Evolutionary conservation across 2,329 filamentous ascomycete genomes (phyloP), one percentile per base, ranked within the genome.

Genomic region (Cercospora janseana): DNA sequence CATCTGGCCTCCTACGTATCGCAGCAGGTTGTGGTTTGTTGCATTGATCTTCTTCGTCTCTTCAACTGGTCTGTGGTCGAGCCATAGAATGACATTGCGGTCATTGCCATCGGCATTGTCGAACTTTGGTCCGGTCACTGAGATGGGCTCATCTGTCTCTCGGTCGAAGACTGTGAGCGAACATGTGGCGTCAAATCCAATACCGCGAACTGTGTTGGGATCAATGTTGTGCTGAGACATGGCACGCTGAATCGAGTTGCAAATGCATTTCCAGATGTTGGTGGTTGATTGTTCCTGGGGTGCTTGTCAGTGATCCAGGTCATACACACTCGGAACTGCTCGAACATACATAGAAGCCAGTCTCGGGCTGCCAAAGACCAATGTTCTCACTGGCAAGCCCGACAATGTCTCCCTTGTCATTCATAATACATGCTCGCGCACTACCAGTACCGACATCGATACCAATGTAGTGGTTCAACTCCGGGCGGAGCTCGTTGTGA

Each of bases 171-270:
- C 91, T 24, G 91, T 82, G 21, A 98, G 81, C 13, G 93, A 98
- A 77, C 93, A 98, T n/a, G 93, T 98, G 16, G 93, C 93, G 69
- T 98, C 93, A 70, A 98, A 97, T 46, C 93, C 93, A 64, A 98
- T 89, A 51, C 93, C 93, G 61, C 86, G 86, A 63, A 98, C 86
- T 27, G 81, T 83, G 56, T 74, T 75, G 4, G 85, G 80, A 63
- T 92, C 83, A 60, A 95, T 84, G 61, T 84, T 85, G 60, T 92
- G 87, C 69, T 95, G 86, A 65, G 79, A 80, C 63, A 97, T 80
- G 35, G 91, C 89, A 45, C 84, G 80, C 63, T 90, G 86, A 28
- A 96, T 89, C 32, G 89, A 93, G 54, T 82, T 79, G 74, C 91
- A 95, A 68, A 98, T 95, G 71, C 89, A 92, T 57, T 83, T 80